Base-by-base conservation (phyloP, 495 filamentous ascomycete species). In the Cercophora newfieldiana region DNA sequence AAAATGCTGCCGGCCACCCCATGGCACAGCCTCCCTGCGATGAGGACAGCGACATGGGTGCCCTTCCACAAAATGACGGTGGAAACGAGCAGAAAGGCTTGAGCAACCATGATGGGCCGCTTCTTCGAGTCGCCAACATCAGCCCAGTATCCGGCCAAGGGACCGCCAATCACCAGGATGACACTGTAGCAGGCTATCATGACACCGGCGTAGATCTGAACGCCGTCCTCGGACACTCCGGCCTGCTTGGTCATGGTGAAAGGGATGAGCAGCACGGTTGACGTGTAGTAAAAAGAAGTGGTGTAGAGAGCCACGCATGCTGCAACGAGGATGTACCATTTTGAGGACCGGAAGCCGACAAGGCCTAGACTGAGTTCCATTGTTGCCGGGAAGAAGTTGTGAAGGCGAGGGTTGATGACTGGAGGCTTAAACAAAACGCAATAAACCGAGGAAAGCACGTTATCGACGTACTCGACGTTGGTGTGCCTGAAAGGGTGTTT, bases 391-490 rank as follows among this genome's bases (percentile, higher is more conserved):
- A 14, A 6, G 37, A 16, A 8, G 37, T 44, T 44, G 18, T 6
- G 18, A 6, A 44, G 37, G 37, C 37, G 30, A 44, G n/a, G n/a
- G n/a, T n/a, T 14, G 37, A 16, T 2, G 37, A 44, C 2, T 14
- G 37, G 37, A 44, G 37, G 37, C 37, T 2, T 44, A 5, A 44
- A 44, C 37, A 44, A 44, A 44, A 44, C 37, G 37, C 37, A 44
- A 44, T 2, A 44, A 44, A 44, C 37, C 2, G 37, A 44, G 37
- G 37, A 44, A 44, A 44, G 37, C 37, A 44, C 37, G 37, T 16
- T 14, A 44, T 4, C 37, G 37, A 2, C 81, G 4, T 14, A 44
- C 12, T 4, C 37, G 37, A 2, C 81, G 4, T 14, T 5, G 37
- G 37, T 44, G 37, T 44, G 37, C 4, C 37, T 14, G 2, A 16